Conservation (phyloP, 345 rosid genomes). For the Eucalyptus rudis region DNA sequence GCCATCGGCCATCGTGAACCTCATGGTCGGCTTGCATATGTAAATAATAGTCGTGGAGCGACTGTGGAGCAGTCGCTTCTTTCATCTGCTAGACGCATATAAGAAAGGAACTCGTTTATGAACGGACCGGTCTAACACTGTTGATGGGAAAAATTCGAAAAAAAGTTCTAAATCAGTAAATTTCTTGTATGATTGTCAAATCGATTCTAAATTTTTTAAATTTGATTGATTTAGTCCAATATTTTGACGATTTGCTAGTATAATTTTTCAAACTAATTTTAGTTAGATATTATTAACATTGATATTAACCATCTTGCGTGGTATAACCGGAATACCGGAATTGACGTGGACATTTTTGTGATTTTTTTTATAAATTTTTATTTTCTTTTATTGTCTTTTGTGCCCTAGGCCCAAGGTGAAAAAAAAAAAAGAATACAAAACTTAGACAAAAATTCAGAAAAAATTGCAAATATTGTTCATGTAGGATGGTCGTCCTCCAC, state of each 20-base stretch:
- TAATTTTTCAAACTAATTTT: background rate
- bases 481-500: fast-evolving
- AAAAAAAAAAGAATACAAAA: background rate
- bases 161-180: background rate
- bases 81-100: background rate
- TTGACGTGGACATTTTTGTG: fast-evolving
- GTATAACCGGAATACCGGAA: fast-evolving
- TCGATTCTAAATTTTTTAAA: background rate
- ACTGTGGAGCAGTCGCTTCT: background rate
- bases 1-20: background rate
- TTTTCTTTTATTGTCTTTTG: background rate
- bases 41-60: background rate
- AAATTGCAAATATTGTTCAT: background rate
- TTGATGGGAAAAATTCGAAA: background rate
- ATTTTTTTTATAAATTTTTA: background rate
- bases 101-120: background rate
- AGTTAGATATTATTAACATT: fast-evolving
- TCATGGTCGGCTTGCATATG: background rate
- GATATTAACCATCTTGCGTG: fast-evolving
- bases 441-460: background rate
- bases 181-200: background rate
- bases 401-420: background rate
- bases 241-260: background rate
- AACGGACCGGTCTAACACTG: background rate
- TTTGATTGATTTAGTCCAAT: background rate